Percentiles rank a stretch among this genome's conserved stretches.
Evolutionary conservation across 176 grass and related monocot species (phyloP).

Genomic region (Neostapfia colusana): DNA sequence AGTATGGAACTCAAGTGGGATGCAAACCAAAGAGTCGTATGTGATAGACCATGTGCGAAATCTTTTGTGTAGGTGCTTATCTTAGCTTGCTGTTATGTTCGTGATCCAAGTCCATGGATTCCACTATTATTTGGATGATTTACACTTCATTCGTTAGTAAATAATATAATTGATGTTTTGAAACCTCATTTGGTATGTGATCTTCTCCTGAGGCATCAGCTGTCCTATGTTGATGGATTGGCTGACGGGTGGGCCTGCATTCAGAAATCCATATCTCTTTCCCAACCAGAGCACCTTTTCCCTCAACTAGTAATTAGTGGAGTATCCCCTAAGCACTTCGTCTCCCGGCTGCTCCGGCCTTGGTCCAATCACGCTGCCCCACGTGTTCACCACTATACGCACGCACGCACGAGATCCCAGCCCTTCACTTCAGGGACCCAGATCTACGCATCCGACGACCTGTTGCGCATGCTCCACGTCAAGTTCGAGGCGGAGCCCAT

Average conservation of each 20-base stretch:
- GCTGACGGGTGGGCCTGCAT: conserved; percentile 10
- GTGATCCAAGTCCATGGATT: background rate
- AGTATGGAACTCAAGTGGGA: background rate
- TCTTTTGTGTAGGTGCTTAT: background rate
- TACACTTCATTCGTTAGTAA: background rate
- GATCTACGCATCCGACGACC: conserved; percentile 42
- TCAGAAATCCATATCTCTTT: background rate
- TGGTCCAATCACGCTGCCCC: background rate
- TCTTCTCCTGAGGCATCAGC: too few relatives aligned
- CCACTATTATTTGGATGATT: background rate
- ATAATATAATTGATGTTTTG: background rate
- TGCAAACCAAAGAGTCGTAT: background rate
- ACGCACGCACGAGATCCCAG: background rate
- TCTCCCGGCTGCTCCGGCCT: conserved; percentile 13
- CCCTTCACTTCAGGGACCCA: conserved; percentile 34
- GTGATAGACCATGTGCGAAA: background rate
- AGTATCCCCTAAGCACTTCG: conserved; percentile 19
- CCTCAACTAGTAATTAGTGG: too few relatives aligned
- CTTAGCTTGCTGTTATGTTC: background rate
- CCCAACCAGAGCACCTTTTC: background rate
- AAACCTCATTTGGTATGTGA: too few relatives aligned
- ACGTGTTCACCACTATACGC: background rate
- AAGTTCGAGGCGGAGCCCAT: conserved; percentile 14
- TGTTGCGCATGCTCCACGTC: conserved; percentile 47
- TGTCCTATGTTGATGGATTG: too few relatives aligned